Evolutionary conservation across 2,329 filamentous ascomycete genomes (phyloP).

Genomic region (Xylaria sp.): DNA sequence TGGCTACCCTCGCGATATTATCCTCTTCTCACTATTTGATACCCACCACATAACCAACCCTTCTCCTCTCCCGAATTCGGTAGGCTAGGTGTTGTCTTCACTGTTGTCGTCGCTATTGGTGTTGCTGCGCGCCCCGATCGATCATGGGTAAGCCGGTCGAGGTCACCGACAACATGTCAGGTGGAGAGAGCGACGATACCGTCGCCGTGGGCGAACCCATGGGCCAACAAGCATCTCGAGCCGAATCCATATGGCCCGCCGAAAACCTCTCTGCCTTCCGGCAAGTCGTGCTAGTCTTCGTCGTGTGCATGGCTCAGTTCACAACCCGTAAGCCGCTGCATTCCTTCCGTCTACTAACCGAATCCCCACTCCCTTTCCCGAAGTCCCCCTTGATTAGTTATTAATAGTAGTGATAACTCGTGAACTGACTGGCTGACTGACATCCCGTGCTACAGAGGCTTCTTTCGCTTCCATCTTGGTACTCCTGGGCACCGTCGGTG

Average conservation of each 20-base stretch:
- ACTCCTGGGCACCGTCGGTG: slow-evolving; percentile 38
- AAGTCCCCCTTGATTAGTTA: too few relatives aligned
- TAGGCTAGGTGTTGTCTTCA: too few relatives aligned
- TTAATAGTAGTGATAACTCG: background rate
- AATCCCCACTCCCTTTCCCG: background rate
- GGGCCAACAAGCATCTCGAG: slow-evolving; percentile 13
- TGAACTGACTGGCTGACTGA: background rate
- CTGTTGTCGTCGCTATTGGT: too few relatives aligned
- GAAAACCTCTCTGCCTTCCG: slow-evolving; percentile 17
- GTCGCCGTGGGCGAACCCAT: slow-evolving; percentile 11
- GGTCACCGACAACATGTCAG: background rate
- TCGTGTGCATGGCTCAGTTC: slow-evolving; percentile 23
- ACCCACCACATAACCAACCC: too few relatives aligned
- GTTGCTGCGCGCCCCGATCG: background rate
- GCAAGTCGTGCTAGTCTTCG: slow-evolving; percentile 17
- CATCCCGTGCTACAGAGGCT: slow-evolving; percentile 9
- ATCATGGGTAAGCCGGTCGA: background rate
- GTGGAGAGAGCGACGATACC: background rate
- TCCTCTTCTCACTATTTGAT: too few relatives aligned
- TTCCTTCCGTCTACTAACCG: background rate
- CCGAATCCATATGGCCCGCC: slow-evolving; percentile 19
- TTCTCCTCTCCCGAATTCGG: too few relatives aligned
- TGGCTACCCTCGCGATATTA: too few relatives aligned
- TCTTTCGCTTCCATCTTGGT: slow-evolving; percentile 14
- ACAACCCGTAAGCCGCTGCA: slow-evolving; percentile 17